These are phyloP conservation scores for Xylaria longipes DNA, from an alignment of 495 filamentous ascomycete species.

Conservation along the genomic window DNA sequence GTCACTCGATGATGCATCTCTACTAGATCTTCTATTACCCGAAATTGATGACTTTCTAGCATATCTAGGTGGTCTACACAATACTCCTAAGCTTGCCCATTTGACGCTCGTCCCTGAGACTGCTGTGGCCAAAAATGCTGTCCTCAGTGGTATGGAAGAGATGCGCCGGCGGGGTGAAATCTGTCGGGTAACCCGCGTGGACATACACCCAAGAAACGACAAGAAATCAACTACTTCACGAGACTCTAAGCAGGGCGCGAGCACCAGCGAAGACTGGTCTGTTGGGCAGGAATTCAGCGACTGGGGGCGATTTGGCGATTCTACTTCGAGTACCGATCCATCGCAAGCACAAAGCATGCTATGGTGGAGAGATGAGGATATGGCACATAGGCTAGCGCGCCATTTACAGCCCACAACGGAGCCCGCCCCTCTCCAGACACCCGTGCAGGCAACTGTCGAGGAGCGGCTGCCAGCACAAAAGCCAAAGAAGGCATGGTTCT, in stretches of 20 bases:
- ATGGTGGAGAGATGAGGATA: slow-evolving; percentile 56
- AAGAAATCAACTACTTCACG: slow-evolving; percentile 23
- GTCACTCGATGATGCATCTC: slow-evolving; percentile 36
- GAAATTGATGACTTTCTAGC: slow-evolving; percentile 47
- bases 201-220: slow-evolving; percentile 32
- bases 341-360: slow-evolving; percentile 27
- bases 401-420: slow-evolving; percentile 48
- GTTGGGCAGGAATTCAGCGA: slow-evolving; percentile 42
- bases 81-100: slow-evolving; percentile 37
- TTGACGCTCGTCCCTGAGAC: slow-evolving; percentile 48
- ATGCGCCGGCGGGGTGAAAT: slow-evolving; percentile 46
- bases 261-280: slow-evolving; percentile 31
- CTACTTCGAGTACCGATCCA: not conserved
- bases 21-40: slow-evolving; percentile 45
- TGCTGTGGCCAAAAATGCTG: slow-evolving; percentile 41
- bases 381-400: slow-evolving; percentile 52
- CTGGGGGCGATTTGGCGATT: slow-evolving; percentile 49
- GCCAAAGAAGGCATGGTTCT: slow-evolving; percentile 37
- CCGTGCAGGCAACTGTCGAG: slow-evolving; percentile 41
- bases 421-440: slow-evolving; percentile 28
- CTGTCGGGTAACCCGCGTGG: slow-evolving; percentile 42
- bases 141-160: slow-evolving; percentile 44
- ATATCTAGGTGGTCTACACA: slow-evolving; percentile 34
- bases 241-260: not conserved
- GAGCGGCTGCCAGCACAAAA: slow-evolving; percentile 37